phyloP scores from a whole-genome alignment of 1,284 basidiomycete species.

The Melampsora americana region DNA sequence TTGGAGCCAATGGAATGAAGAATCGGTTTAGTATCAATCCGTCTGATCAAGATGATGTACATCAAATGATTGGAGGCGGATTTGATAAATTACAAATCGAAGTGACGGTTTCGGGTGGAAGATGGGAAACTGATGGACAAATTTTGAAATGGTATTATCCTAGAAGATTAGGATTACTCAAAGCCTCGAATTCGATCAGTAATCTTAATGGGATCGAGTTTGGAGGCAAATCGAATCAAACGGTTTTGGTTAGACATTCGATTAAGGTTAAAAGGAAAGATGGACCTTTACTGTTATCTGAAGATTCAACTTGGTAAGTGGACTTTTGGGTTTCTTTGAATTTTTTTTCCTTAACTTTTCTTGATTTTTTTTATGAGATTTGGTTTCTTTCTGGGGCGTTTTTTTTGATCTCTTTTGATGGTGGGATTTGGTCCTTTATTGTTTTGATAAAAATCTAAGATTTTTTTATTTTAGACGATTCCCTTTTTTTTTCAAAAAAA shows the following conservation, averaged over 20 bases:
- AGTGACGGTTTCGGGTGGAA: constrained; percentile 22
- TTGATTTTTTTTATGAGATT: too few species aligned
- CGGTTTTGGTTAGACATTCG: not conserved
- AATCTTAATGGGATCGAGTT: not conserved
- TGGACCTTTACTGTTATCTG: constrained; percentile 15
- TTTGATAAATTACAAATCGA: constrained; percentile 18
- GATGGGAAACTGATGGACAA: constrained; percentile 40
- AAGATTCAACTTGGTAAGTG: constrained; percentile 13
- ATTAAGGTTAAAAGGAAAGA: constrained; percentile 22
- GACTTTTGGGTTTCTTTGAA: not conserved
- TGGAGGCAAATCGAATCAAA: not conserved
- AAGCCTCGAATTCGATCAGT: not conserved
- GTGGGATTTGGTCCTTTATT: too few species aligned
- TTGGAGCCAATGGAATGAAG: constrained; percentile 44
- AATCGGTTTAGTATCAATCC: not conserved
- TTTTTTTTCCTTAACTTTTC: too few species aligned
- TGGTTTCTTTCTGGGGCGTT: too few species aligned
- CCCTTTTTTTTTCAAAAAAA: too few species aligned
- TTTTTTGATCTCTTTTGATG: too few species aligned
- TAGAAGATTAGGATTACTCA: not conserved
- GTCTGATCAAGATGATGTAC: too few species aligned
- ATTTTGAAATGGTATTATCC: constrained; percentile 30
- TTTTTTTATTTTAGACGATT: too few species aligned
- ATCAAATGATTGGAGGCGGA: constrained; percentile 1
- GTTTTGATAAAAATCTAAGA: too few species aligned